Conservation (phyloP, 345 rosid species). For the Brassica juncea region DNA sequence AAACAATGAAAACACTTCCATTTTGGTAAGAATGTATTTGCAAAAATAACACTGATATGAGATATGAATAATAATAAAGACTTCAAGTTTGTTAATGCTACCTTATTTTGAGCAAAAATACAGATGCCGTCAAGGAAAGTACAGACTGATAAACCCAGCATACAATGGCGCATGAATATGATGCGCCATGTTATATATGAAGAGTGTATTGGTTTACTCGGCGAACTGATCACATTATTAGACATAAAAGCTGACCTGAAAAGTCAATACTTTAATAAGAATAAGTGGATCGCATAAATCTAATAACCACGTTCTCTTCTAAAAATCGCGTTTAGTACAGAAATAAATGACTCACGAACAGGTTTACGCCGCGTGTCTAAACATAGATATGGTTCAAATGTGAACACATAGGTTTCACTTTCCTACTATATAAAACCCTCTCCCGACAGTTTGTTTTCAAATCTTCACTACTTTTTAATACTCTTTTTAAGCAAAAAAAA, state of each 20-base stretch:
- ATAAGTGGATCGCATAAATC: not conserved
- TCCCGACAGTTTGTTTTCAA: not conserved
- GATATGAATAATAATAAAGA: not conserved
- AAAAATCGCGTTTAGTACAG: not conserved
- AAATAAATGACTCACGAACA: not conserved
- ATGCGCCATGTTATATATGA: not conserved
- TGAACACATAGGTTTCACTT: not conserved
- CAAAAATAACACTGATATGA: not conserved
- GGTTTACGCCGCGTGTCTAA: not conserved
- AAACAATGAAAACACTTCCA: not conserved
- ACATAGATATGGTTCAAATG: not conserved
- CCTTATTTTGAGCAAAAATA: not conserved
- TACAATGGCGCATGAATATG: not conserved
- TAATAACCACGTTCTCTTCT: not conserved
- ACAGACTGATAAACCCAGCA: not conserved
- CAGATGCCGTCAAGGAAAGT: not conserved
- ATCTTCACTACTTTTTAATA: not conserved
- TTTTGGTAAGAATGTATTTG: not conserved
- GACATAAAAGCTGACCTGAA: not conserved
- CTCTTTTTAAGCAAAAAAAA: too few relatives aligned
- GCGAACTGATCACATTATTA: not conserved
- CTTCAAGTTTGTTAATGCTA: not conserved
- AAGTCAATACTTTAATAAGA: not conserved
- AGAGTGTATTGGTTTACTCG: not conserved
- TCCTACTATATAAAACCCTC: not conserved